Conservation (phyloP, 2,329 filamentous ascomycete genomes). For the Allantophomopsis cytisporea region DNA sequence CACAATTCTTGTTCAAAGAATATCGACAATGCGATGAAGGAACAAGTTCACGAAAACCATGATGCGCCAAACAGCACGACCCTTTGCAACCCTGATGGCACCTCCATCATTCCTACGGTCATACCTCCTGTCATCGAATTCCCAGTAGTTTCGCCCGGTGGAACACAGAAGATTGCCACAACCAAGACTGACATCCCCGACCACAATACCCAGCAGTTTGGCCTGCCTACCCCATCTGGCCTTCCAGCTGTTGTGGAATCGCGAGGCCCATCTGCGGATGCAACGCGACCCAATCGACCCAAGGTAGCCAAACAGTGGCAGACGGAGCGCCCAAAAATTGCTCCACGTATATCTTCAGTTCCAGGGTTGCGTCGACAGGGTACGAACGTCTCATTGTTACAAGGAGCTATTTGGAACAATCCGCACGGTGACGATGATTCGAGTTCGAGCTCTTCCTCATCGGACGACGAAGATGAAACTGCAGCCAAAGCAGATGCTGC, state of each 20-base stretch:
- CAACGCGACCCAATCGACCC: not conserved
- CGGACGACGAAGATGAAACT: conserved; percentile 8
- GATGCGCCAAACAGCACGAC: too few relatives aligned
- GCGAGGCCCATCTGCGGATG: not conserved
- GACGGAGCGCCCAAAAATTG: conserved; percentile 9
- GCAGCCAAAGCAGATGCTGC: not conserved
- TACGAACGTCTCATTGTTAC: conserved; percentile 12
- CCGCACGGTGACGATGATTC: conserved; percentile 1
- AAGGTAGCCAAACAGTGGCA: not conserved
- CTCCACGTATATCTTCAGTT: conserved; percentile 7
- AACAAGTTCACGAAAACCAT: too few relatives aligned
- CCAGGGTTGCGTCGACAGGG: conserved; percentile 6
- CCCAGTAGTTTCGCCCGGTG: too few relatives aligned
- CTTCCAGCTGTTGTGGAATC: not conserved
- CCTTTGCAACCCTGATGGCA: too few relatives aligned
- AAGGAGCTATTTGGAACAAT: conserved; percentile 11
- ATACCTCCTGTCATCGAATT: too few relatives aligned
- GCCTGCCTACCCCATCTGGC: not conserved
- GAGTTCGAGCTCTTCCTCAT: conserved; percentile 7
- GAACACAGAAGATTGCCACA: too few relatives aligned
- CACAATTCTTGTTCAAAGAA: too few relatives aligned
- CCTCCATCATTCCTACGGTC: too few relatives aligned
- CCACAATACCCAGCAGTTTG: too few relatives aligned
- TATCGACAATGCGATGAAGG: too few relatives aligned
- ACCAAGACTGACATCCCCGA: too few relatives aligned